Conservation (phyloP, 495 filamentous ascomycete genomes). For the Neurospora sp. region DNA sequence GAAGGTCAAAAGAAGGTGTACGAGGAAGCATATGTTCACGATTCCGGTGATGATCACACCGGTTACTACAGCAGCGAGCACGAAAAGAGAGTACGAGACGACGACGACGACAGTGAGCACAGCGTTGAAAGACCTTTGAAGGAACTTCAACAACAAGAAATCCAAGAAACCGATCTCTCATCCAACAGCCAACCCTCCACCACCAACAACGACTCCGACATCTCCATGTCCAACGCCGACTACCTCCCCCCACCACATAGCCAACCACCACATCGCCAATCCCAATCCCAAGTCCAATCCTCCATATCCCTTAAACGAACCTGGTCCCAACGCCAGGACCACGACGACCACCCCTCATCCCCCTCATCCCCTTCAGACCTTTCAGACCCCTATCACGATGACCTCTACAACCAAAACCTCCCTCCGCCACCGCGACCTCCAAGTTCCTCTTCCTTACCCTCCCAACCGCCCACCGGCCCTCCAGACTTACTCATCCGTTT, state of each 20-base stretch:
- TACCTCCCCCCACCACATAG: background rate
- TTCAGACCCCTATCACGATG: background rate
- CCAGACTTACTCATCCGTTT: background rate
- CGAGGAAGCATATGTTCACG: background rate
- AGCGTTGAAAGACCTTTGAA: accelerated
- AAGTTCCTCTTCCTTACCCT: background rate
- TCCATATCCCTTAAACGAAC: background rate
- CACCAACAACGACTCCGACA: background rate
- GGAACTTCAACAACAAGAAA: background rate
- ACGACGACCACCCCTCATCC: background rate
- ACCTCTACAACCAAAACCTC: background rate
- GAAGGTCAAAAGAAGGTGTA: background rate
- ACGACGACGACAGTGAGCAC: background rate
- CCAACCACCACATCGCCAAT: background rate
- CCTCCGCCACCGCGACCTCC: background rate
- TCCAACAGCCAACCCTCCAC: background rate
- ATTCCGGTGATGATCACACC: too few relatives aligned
- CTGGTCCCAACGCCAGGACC: background rate
- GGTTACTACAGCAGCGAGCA: background rate
- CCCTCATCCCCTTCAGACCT: background rate
- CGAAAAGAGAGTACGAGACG: background rate
- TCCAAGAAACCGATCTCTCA: background rate
- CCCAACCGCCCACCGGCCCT: background rate
- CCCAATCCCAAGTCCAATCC: background rate
- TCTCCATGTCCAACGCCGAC: background rate